Evolutionary conservation across 78 protist genomes (phyloP), one percentile per base, ranked within the genome.

Genomic region (Monosiga brevicollis): DNA sequence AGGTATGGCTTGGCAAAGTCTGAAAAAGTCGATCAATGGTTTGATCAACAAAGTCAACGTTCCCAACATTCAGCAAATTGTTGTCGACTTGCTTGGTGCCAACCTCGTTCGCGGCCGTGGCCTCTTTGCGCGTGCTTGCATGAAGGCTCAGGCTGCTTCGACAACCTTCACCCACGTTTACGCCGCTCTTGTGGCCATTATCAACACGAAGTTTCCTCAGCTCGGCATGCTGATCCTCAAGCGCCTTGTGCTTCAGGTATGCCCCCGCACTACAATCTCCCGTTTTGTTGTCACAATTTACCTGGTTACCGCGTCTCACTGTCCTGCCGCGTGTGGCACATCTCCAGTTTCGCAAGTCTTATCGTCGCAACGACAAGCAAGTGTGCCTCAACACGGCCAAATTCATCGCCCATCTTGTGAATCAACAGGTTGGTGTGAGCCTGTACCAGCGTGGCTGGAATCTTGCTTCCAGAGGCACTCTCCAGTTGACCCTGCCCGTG

Each of bases 61-160:
- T 10, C 43, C 86, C 74, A 96, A 97, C 88, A 82, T 97, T 35
- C 82, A 88, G 86, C 42, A 86, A 41, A 87, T 98, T 55, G 89
- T 93, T 32, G 84, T 79, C 2, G 99, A 95, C 76, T 38, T 96
- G 76, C 94, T 98, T 88, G 73, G 79, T 0, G 98, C 95, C 82
- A 98, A 98, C 82, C 70, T 98, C 22, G 89, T 97, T 42, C 90
- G 99, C 36, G 99, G 99, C 10, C 79, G 93, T 1, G 99, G 99
- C 39, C 88, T 97, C 35, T 80, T 94, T 29, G 84, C 87, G 37
- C 87, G 95, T 1, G 82, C 97, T 1, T 20, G 87, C 34, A 87
- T 95, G 87, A 75, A 88, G 71, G 38, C 91, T n/a, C 97, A 96
- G 82, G 43, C 80, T 20, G 93, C 97, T 26, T 89, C 97, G 34